Base-by-base conservation (phyloP, 306 rosid genomes). In the Ceratonia siliqua region DNA sequence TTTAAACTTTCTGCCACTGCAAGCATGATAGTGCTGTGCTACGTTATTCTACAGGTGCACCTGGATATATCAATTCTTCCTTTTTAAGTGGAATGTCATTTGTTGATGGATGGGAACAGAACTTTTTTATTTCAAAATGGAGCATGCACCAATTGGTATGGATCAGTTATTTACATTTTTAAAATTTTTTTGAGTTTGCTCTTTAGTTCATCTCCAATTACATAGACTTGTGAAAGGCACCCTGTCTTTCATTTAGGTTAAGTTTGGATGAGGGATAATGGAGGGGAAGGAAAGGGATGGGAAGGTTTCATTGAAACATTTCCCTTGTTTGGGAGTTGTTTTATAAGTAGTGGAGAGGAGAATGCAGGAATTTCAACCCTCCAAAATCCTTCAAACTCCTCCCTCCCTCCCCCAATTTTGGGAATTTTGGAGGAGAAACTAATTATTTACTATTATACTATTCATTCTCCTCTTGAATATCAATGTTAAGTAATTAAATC, bases 61-160 rank as follows among this genome's bases (percentile, higher is more conserved):
- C 99, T 43, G 99, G 97, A 82, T 87, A 82, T 71, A 41, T 82
- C 43, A 69, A 88, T 13, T 85, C 97, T 36, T 86, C 96, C 84
- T 81, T 94, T 70, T 71, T 92, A 69, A 94, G 87, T 79, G 99
- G 99, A 83, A 86, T 94, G 96, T 92, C 99, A 39, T 94, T 94
- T 79, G 88, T 94, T 28, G 90, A 90, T 15, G 99, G 99, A 67
- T 94, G 99, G 99, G 94, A 92, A 79, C 89, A 90, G 70, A 90
- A 81, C 43, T 78, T 94, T 78, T 94, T 72, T 75, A 87, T 94
- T 84, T 92, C 99, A 67, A 94, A 94, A 84, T 94, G 99, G 99
- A 88, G 89, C 91, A 88, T 94, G 94, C 99, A 94, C 87, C 98
- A 94, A 70, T 80, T 94, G 97, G 99, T 94, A 94, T 61, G 79